Evolutionary conservation across 352 stramenopile genomes (phyloP).

Genomic region (Phytophthora kernoviae): DNA sequence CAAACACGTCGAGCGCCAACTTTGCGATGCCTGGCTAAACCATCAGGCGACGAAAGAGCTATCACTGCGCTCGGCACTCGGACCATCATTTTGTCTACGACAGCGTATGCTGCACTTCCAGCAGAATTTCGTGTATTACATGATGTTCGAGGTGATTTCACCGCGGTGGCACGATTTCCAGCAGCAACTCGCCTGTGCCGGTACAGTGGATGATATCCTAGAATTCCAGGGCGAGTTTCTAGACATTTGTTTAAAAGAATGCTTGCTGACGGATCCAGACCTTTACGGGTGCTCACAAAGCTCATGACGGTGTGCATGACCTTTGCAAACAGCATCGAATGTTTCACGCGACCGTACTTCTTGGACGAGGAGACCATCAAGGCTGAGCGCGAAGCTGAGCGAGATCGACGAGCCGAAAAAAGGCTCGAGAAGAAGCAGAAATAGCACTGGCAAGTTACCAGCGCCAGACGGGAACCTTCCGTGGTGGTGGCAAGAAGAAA

Average conservation of each 20-base stretch:
- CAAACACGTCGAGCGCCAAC: slow-evolving; percentile 97
- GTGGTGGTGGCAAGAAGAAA: slow-evolving; percentile 60
- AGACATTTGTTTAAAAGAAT: slow-evolving; percentile 96
- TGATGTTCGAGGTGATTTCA: slow-evolving; percentile 97
- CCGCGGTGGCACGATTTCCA: slow-evolving; percentile 93
- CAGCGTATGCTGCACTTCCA: slow-evolving; percentile 99
- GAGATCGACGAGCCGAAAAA: slow-evolving; percentile 79
- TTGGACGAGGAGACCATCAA: slow-evolving; percentile 90
- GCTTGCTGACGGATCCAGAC: slow-evolving; percentile 96
- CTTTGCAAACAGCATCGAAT: slow-evolving; percentile 95
- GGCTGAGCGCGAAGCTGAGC: slow-evolving; percentile 73
- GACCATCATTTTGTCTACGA: slow-evolving; percentile 93
- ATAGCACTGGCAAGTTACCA: slow-evolving; percentile 71
- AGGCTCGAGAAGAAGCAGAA: slow-evolving; percentile 76
- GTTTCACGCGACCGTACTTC: slow-evolving; percentile 84
- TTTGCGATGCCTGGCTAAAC: slow-evolving; percentile 96
- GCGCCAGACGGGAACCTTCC: slow-evolving; percentile 42
- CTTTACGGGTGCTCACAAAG: slow-evolving; percentile 94
- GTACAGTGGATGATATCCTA: slow-evolving; percentile 96
- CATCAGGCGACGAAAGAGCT: slow-evolving; percentile 95
- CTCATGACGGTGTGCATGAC: slow-evolving; percentile 97
- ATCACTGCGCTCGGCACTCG: slow-evolving; percentile 85
- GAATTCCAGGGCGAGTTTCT: slow-evolving; percentile 95
- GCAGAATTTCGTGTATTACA: slow-evolving; percentile 99
- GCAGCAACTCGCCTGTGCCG: slow-evolving; percentile 68